Evolutionary conservation across 305 asterid species (phyloP).

Genomic region (Ilex paraguariensis): DNA sequence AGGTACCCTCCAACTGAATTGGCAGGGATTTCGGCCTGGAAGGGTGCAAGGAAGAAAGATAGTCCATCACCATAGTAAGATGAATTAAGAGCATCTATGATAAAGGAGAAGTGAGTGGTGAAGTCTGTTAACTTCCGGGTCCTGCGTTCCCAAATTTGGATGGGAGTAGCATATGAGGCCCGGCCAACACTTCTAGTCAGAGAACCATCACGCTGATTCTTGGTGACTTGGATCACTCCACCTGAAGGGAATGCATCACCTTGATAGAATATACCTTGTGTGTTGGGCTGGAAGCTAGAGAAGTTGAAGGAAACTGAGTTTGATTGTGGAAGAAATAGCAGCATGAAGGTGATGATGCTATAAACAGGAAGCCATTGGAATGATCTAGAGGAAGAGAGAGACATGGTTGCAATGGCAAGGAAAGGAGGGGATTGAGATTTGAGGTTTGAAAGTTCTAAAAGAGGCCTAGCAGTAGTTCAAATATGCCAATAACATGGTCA

Average conservation of each 20-base stretch:
- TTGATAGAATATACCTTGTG: not conserved
- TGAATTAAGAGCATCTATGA: not conserved
- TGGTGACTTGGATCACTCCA: not conserved
- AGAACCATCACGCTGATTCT: not conserved
- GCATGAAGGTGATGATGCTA: not conserved
- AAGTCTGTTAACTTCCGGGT: not conserved
- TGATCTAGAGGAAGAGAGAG: not conserved
- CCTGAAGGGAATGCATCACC: not conserved
- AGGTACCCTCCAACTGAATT: not conserved
- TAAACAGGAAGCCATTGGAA: not conserved
- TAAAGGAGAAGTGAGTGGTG: not conserved
- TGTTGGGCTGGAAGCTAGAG: not conserved
- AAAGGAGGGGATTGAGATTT: not conserved
- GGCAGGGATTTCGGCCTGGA: not conserved
- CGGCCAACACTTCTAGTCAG: not conserved
- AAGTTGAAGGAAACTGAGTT: not conserved
- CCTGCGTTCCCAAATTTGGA: not conserved
- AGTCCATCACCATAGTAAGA: not conserved
- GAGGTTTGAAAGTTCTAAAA: not conserved
- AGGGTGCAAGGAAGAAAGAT: not conserved
- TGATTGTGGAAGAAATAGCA: not conserved
- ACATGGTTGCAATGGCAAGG: not conserved
- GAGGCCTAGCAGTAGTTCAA: not conserved
- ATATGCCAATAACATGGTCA: not conserved
- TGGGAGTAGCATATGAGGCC: not conserved